A percentile compares a stretch with the other conserved stretches of the same genome.
Evolutionary conservation across 2,329 filamentous ascomycete genomes (phyloP).

Genomic region (Trichoderma lentiforme): DNA sequence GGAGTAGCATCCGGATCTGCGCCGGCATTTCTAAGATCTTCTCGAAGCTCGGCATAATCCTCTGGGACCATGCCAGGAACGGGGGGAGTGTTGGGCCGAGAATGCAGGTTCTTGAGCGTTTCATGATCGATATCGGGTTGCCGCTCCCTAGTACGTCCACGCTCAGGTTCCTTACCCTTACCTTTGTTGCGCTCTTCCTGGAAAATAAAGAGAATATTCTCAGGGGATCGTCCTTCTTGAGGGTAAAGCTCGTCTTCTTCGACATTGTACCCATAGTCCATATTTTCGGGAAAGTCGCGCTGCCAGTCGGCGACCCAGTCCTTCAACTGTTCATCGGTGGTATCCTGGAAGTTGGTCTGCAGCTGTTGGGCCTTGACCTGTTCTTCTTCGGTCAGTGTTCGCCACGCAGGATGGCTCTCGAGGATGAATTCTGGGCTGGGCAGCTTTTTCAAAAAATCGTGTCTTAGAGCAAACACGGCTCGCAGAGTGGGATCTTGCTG

Average conservation of each 20-base stretch:
- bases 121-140: background rate
- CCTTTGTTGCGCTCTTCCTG: background rate
- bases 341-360: background rate
- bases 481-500: background rate
- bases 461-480: background rate
- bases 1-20: background rate
- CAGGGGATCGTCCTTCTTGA: background rate
- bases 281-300: background rate
- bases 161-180: background rate
- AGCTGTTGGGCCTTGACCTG: background rate
- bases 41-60: background rate
- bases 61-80: background rate
- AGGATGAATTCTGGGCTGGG: background rate
- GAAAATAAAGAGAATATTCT: background rate
- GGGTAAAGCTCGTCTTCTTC: background rate
- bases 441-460: background rate
- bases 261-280: background rate
- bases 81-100: background rate
- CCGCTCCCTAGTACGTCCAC: background rate
- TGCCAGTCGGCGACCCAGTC: background rate
- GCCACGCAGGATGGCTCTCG: background rate
- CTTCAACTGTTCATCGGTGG: background rate
- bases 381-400: background rate
- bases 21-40: background rate
- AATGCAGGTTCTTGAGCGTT: background rate